Evolutionary conservation across 208 protist genomes (phyloP), one percentile per base, ranked within the genome.

Genomic region (Crithidia mellificae): DNA sequence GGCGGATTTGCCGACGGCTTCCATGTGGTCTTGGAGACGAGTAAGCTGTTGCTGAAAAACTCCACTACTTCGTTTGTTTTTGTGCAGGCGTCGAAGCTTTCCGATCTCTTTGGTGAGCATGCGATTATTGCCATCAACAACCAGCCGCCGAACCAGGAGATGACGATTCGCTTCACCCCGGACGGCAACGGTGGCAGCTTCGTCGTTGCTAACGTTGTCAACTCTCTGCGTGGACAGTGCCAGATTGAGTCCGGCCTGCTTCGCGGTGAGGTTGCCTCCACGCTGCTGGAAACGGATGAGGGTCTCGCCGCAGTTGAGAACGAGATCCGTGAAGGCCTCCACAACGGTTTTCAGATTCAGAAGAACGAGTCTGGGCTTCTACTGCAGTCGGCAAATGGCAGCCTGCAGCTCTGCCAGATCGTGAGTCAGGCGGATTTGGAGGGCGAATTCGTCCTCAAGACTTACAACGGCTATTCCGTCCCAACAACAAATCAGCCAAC

Each of bases 371-470:
- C 69, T 6, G 68, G 75, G n/a, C 49, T 87, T 61, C 46, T 73
- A 5, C 77, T 92, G 20, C 57, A 77, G 63, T 70, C 75, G 19
- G 43, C 66, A 1, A 54, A 63, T 36, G 67, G 65, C 6, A 78
- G 63, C 22, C 44, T 85, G 12, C 85, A 92, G 62, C 72, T 85
- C 9, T 72, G 73, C 63, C 77, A 77, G 32, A 71, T 82, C 50
- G 59, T 86, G 24, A 64, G 68, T 29, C 70, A 64, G 32, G 67
- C 47, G 2, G 71, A 83, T n/a, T 59, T 92, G 32, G 49, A 67
- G 4, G 79, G 83, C 12, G 81, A 90, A 57, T 92, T 85, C 65
- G 20, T 92, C 11, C 74, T 92, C 30, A 83, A 84, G 68, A 67
- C 63, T 30, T 83, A 81, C 64, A 85, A 89, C 51, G 83, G 78